Percentiles rank a stretch among this genome's conserved stretches.
These are phyloP conservation scores for Neurospora sp. DNA, from an alignment of 495 filamentous ascomycete genomes.

Conservation along the genomic window DNA sequence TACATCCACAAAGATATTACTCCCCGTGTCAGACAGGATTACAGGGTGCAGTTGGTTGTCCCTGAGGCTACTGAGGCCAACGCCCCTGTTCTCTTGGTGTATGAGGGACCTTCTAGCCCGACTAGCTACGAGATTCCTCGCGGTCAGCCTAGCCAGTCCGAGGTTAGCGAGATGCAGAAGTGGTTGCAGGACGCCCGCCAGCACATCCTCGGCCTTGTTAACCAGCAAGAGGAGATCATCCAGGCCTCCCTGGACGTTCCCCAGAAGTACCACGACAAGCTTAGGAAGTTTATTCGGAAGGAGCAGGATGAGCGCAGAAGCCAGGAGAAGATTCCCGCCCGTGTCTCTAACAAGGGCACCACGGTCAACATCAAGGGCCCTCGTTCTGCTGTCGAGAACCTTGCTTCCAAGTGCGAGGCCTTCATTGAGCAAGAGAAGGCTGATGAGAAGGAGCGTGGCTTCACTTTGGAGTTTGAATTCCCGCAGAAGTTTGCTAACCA, in stretches of 20 bases:
- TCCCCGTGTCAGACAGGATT: conserved; percentile 55
- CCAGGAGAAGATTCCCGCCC: conserved; percentile 60
- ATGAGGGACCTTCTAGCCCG: conserved; percentile 55
- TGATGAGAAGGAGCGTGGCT: conserved; percentile 81
- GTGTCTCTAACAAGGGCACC: conserved; percentile 47
- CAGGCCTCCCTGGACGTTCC: conserved; percentile 58
- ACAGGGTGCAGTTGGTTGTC: conserved; percentile 69
- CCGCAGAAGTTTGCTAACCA: conserved; percentile 89
- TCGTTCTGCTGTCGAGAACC: conserved; percentile 53
- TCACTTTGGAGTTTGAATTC: conserved; percentile 78
- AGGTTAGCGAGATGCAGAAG: conserved; percentile 37
- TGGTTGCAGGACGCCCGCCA: conserved; percentile 61
- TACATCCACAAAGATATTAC: conserved; percentile 57
- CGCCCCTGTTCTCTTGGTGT: conserved; percentile 69
- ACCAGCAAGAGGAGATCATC: conserved; percentile 59
- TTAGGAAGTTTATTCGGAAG: conserved; percentile 62
- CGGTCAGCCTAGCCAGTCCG: conserved; percentile 31
- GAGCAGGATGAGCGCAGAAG: conserved; percentile 59
- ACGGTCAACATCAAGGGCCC: conserved; percentile 69
- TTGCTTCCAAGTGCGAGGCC: conserved; percentile 55
- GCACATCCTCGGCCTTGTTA: conserved; percentile 59
- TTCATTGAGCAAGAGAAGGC: conserved; percentile 78
- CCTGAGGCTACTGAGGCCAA: conserved; percentile 52
- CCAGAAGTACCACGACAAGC: conserved; percentile 67
- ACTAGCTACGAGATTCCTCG: conserved; percentile 59